Evolutionary conservation across 495 filamentous ascomycete species (phyloP), one percentile per base, ranked within the genome.

Genomic region (Neurospora sp.): DNA sequence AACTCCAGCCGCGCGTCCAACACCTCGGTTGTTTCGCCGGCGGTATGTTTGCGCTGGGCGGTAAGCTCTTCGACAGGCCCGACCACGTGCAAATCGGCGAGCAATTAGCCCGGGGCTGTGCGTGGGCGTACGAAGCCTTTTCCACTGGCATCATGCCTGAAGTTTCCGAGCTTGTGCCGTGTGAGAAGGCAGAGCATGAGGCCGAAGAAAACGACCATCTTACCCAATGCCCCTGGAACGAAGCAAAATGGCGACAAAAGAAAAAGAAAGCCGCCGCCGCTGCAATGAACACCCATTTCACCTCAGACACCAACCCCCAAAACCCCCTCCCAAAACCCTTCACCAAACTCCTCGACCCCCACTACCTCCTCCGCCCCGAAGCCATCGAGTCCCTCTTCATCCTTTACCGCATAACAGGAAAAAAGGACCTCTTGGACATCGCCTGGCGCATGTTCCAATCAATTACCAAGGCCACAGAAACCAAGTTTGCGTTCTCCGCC

Each of bases 141-240:
- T 85, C 88, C 5, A 90, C 91, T 0, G 94, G 94, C 5, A 90
- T 99, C 77, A 97, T 97, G 93, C 94, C 96, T 0, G 96, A 98
- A 81, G 80, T 82, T 5, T 92, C 93, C 77, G 74, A 80, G 9
- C 77, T 91, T 13, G 74, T 91, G 21, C 37, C 74, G 11, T 86
- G 84, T 75, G 76, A 84, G 34, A 43, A 72, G 8, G 21, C 38
- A 2, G 74, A 39, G 36, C 48, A 19, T 34, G 71, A 71, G 85
- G 37, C 37, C 9, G 37, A 11, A 38, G 70, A 85, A 80, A 9
- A 91, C 94, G 86, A 74, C 17, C 17, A 72, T n/a, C 71, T 77
- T 0, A 9, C 54, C 0, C 74, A 43, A 1, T 81, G 79, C 48
- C 39, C 71, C 2, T 81, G 78, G 78, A 72, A 79, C 62, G 80